Base-by-base conservation (phyloP, 768 basidiomycete genomes). In the Lenzites betulinus region DNA sequence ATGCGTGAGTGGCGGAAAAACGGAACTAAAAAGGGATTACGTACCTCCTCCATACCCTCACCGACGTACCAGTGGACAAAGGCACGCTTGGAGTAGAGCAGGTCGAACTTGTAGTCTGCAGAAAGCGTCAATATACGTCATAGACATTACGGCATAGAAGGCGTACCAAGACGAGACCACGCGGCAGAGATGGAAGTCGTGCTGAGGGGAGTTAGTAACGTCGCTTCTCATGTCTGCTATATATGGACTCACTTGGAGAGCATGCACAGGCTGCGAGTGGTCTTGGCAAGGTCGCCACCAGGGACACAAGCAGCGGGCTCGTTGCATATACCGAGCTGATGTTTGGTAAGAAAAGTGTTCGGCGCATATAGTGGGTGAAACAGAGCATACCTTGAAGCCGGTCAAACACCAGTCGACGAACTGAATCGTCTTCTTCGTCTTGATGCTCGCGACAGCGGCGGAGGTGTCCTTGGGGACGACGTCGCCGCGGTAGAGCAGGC, bases 391-490 rank as follows among this genome's bases (percentile, higher is more conserved):
- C 79, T 95, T 95, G 88, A 95, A 96, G 63, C 95, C 96, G 70
- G 96, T 98, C 38, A 92, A 92, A 76, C 93, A 95, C 95, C 95
- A 98, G 72, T 97, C 95, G 63, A 98, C 95, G 74, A 96, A 97
- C 71, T 96, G 95, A 71, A 98, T 97, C 25, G 96, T 97, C 66
- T 91, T 87, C 84, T 95, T 98, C 58, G 95, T 98, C 83, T 95
- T 97, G 81, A 98, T 93, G 66, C 82, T 88, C 43, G 92, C 86
- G 67, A 98, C 92, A 59, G 96, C 96, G 58, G 90, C 86, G 65
- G 95, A 90, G 67, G 89, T 90, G 74, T 98, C 96, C 83, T 96
- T 97, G 68, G 95, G 93, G 47, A 95, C 95, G 66, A 98, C 94
- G 70, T 98, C 95, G 64, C 95, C 95, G 69, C 95, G 93, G 81